These are phyloP conservation scores for Casuarina cunninghamiana DNA, from an alignment of 306 rosid genomes.

Conservation along the genomic window DNA sequence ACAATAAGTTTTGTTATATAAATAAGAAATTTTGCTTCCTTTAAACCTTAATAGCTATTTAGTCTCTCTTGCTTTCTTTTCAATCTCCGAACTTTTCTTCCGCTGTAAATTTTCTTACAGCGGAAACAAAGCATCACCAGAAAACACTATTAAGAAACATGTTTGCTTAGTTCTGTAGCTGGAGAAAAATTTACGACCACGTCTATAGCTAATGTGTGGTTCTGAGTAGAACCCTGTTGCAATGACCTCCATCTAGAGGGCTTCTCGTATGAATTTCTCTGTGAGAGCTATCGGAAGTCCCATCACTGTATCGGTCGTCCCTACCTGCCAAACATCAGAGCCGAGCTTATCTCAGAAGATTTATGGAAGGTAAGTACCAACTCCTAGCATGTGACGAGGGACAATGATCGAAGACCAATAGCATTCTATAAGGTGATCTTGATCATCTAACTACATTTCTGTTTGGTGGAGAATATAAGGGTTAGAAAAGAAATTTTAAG, in stretches of 20 bases:
- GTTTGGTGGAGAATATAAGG: background rate
- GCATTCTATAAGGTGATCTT: slow-evolving; percentile 1
- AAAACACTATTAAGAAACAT: no score
- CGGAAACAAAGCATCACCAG: no score
- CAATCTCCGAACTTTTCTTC: no score
- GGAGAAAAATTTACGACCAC: no score
- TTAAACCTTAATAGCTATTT: no score
- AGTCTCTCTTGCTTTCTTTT: no score
- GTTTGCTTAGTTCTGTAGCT: no score
- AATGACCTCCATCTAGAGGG: slow-evolving; percentile 39
- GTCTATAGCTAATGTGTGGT: background rate
- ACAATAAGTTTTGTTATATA: no score
- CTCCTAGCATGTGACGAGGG: background rate
- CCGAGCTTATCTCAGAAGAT: slow-evolving; percentile 3
- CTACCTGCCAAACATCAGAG: slow-evolving; percentile 53
- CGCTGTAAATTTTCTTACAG: no score
- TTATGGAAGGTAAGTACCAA: background rate
- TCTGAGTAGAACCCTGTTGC: background rate
- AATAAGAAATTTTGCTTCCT: no score
- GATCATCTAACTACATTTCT: slow-evolving; percentile 15
- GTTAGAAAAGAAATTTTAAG: background rate
- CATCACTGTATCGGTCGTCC: slow-evolving; percentile 83
- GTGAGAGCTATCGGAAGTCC: slow-evolving; percentile 88
- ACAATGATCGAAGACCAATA: background rate
- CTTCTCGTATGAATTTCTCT: slow-evolving; percentile 67